phyloP scores from a whole-genome alignment of 1,284 basidiomycete genomes.

The Naganishia liquefaciens region DNA sequence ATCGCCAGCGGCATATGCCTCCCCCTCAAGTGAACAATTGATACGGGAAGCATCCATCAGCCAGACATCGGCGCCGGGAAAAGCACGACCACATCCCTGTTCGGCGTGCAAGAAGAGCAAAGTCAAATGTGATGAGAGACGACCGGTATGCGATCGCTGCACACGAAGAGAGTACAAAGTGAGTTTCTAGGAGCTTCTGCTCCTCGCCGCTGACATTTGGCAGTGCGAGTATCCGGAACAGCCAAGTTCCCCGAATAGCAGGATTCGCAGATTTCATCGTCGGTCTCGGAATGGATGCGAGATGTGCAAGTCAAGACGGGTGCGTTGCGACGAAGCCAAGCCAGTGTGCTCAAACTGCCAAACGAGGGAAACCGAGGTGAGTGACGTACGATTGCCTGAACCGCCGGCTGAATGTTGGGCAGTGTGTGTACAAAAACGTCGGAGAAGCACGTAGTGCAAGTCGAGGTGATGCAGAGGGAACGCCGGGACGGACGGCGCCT shows the following conservation, averaged over 20 bases:
- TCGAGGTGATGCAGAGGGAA: not conserved
- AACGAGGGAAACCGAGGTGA: constrained; percentile 11
- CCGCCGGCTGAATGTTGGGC: not conserved
- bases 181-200: not conserved
- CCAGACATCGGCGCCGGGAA: not conserved
- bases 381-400: not conserved
- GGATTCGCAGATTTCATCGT: constrained; percentile 32
- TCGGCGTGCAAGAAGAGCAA: constrained; percentile 28
- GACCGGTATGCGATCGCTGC: constrained; percentile 23
- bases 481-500: not conserved
- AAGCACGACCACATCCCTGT: constrained; percentile 24
- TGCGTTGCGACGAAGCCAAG: constrained; percentile 35
- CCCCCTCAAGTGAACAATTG: too few relatives aligned
- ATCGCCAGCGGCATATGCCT: too few relatives aligned
- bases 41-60: too few relatives aligned
- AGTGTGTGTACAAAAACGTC: constrained; percentile 1
- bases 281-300: constrained; percentile 35
- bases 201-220: not conserved
- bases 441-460: too few relatives aligned
- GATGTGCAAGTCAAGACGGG: constrained; percentile 35
- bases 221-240: constrained; percentile 2
- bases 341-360: constrained; percentile 35
- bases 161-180: constrained; percentile 12
- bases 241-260: constrained; percentile 6
- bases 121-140: constrained; percentile 29